Conservation (phyloP, 306 rosid species). For the Citrullus amarus region DNA sequence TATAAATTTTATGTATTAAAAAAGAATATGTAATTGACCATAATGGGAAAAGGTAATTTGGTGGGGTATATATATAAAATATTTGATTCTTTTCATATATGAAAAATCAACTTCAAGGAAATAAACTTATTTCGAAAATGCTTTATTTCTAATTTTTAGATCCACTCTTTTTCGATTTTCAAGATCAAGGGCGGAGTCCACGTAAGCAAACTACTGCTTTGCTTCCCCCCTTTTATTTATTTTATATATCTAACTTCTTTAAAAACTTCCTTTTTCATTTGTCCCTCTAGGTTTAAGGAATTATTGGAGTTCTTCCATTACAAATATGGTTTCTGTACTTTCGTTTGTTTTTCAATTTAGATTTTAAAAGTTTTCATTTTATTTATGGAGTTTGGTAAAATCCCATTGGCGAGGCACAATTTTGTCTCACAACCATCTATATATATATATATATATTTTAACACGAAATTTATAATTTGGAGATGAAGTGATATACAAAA, state of each 20-base stretch:
- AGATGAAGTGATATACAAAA: too few species aligned
- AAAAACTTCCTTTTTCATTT: background rate
- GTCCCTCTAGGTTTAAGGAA: background rate
- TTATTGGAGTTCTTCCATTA: too few species aligned
- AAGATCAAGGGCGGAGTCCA: background rate
- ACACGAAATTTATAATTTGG: too few species aligned
- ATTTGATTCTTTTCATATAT: conserved; percentile 3
- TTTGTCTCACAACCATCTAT: too few species aligned
- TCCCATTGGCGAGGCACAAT: too few species aligned
- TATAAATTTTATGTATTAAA: background rate
- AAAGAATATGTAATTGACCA: background rate
- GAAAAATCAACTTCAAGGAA: background rate
- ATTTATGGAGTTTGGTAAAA: too few species aligned
- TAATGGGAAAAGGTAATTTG: conserved; percentile 2
- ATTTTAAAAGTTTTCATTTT: too few species aligned
- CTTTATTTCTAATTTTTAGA: too few species aligned
- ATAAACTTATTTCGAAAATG: background rate
- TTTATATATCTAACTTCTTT: background rate
- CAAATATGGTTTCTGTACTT: too few species aligned
- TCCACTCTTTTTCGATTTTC: background rate
- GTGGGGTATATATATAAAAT: background rate
- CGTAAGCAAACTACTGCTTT: background rate
- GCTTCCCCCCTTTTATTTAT: background rate
- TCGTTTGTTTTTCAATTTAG: too few species aligned
- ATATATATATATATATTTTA: too few species aligned